Percentiles rank a stretch among this genome's conserved stretches.
Conservation (phyloP, 2,329 filamentous ascomycete species). For the Phialophora expanda region DNA sequence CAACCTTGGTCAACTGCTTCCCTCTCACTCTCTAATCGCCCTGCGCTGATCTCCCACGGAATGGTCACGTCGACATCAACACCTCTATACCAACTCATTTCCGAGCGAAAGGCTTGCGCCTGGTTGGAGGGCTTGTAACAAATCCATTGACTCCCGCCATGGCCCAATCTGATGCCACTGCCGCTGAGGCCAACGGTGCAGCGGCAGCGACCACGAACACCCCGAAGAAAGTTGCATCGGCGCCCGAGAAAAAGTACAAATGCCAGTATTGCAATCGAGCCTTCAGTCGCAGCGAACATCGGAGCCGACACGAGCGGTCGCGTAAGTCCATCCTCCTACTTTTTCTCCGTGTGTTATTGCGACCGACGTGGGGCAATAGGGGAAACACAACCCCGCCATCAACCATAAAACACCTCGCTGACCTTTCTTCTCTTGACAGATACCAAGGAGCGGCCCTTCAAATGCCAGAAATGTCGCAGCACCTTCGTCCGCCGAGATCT, state of each 20-base stretch:
- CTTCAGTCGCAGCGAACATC: constrained; percentile 96
- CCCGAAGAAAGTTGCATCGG: constrained; percentile 75
- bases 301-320: constrained; percentile 94
- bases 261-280: constrained; percentile 98
- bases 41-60: constrained; percentile 29
- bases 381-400: constrained; percentile 33
- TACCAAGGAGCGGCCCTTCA: constrained; percentile 98
- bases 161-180: constrained; percentile 36
- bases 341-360: constrained; percentile 35
- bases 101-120: constrained; percentile 40
- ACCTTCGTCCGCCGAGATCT: constrained; percentile 98
- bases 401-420: constrained; percentile 23
- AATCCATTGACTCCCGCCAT: constrained; percentile 30
- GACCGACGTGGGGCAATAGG: constrained; percentile 37
- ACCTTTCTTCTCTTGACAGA: constrained; percentile 60
- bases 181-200: constrained; percentile 40
- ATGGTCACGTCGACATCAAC: constrained; percentile 32
- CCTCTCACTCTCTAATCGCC: constrained; percentile 16
- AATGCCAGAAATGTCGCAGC: constrained; percentile 96
- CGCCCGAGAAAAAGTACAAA: constrained; percentile 98
- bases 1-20: constrained; percentile 13
- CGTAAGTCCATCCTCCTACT: constrained; percentile 67
- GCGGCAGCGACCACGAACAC: constrained; percentile 59
- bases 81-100: constrained; percentile 38
- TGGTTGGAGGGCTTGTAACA: constrained; percentile 38